Conservation (phyloP, 208 protist species). For the Crithidia acanthocephali region DNA sequence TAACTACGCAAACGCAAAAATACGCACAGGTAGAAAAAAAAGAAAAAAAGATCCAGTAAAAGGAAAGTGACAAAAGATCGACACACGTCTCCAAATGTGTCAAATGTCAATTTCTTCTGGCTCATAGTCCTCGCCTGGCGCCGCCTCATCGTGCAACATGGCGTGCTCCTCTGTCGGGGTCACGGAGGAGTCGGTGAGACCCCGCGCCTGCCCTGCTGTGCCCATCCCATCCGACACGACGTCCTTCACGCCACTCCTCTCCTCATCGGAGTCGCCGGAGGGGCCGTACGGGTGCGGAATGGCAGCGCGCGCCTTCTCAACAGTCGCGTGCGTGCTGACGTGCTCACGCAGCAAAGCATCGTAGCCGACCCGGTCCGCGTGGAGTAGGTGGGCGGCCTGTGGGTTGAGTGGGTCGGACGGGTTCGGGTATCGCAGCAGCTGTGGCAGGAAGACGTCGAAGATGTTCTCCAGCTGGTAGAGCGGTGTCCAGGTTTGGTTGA, state of each 20-base stretch:
- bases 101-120: conserved; percentile 86
- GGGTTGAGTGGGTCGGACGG: conserved; percentile 97
- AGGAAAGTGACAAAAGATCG: no score
- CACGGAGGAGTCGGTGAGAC: conserved; percentile 24
- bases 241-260: conserved; percentile 12
- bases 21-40: no score
- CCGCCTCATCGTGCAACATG: conserved; percentile 17
- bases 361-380: conserved; percentile 89
- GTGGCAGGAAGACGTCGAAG: conserved; percentile 98
- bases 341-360: conserved; percentile 69
- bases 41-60: no score
- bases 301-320: conserved; percentile 48
- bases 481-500: conserved; percentile 99
- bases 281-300: conserved; percentile 47
- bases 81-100: no score
- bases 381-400: conserved; percentile 92
- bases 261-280: conserved; percentile 14
- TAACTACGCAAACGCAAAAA: no score
- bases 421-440: conserved; percentile 98
- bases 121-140: conserved; percentile 62
- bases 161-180: conserved; percentile 34
- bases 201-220: conserved; percentile 17
- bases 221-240: conserved; percentile 15
- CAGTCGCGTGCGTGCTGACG: conserved; percentile 69
- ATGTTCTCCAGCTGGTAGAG: conserved; percentile 96